Percentiles rank a stretch among this genome's conserved stretches.
Conservation (phyloP, 1,284 basidiomycete genomes). For the Xanthoconium separans region DNA sequence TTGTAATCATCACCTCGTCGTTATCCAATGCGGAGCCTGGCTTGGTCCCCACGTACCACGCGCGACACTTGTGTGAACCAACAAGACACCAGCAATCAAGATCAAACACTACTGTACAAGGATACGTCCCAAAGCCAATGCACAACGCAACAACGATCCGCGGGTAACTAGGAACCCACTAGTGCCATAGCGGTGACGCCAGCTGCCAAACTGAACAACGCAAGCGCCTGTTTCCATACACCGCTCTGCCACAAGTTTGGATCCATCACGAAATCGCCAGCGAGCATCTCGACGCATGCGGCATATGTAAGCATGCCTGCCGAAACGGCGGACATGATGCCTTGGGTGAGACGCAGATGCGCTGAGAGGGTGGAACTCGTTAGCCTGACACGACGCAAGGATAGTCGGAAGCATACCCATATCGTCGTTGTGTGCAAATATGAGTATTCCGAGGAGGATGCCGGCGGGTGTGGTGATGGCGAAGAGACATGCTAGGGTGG, state of each 20-base stretch:
- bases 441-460: conserved; percentile 54
- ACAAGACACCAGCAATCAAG: background rate
- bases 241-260: conserved; percentile 44
- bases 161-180: conserved; percentile 19
- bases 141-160: background rate
- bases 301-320: conserved; percentile 80
- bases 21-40: background rate
- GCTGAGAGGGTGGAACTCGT: conserved; percentile 29
- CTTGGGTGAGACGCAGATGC: conserved; percentile 55
- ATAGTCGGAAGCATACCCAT: conserved; percentile 25
- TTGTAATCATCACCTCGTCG: background rate
- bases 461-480: conserved; percentile 70
- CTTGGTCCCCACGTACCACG: background rate
- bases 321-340: conserved; percentile 72
- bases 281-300: conserved; percentile 78
- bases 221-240: conserved; percentile 47
- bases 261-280: conserved; percentile 74
- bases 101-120: background rate
- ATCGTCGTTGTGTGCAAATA: conserved; percentile 40
- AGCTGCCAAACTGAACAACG: conserved; percentile 52
- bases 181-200: conserved; percentile 57
- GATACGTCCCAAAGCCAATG: background rate
- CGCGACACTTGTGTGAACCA: background rate
- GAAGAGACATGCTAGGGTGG: conserved; percentile 60
- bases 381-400: background rate